Percentiles rank a stretch among this genome's conserved stretches.
phyloP scores from a whole-genome alignment of 2,329 filamentous ascomycete genomes.

The Reticulascus tulasneorum region DNA sequence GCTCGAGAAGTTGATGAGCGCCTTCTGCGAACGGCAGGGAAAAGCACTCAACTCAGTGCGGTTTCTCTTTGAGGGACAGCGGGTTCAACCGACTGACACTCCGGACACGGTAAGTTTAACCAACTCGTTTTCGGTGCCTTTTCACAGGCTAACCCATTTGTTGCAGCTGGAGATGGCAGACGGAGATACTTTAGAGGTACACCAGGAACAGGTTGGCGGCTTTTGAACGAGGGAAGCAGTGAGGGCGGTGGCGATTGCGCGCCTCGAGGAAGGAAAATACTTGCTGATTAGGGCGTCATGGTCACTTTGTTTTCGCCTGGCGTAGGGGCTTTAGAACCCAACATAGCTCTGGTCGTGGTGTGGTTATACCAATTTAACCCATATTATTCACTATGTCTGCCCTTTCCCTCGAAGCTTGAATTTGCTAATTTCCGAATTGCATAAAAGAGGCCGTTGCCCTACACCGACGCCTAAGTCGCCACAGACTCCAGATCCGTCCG shows the following conservation, averaged over 20 bases:
- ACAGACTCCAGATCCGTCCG: not conserved
- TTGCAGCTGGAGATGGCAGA: conserved; percentile 90
- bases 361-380: too few species aligned
- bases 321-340: too few species aligned
- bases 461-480: not conserved
- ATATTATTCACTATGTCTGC: too few species aligned
- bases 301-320: too few species aligned
- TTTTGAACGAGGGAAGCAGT: not conserved
- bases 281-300: conserved; percentile 14
- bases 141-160: conserved; percentile 16
- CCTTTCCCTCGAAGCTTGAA: too few species aligned
- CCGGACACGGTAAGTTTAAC: conserved; percentile 75
- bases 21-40: conserved; percentile 94
- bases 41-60: conserved; percentile 81
- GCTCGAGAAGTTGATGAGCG: conserved; percentile 96
- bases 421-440: too few species aligned
- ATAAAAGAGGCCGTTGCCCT: too few species aligned
- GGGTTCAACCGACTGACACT: conserved; percentile 84
- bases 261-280: conserved; percentile 5
- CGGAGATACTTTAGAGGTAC: conserved; percentile 92
- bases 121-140: not conserved
- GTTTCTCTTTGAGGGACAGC: conserved; percentile 93
- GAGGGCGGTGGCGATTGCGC: conserved; percentile 2
- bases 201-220: conserved; percentile 96
- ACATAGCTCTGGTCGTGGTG: too few species aligned